Evolutionary conservation across 108 stramenopile genomes (phyloP).

Genomic region (Cyclostephanos tholiformis): DNA sequence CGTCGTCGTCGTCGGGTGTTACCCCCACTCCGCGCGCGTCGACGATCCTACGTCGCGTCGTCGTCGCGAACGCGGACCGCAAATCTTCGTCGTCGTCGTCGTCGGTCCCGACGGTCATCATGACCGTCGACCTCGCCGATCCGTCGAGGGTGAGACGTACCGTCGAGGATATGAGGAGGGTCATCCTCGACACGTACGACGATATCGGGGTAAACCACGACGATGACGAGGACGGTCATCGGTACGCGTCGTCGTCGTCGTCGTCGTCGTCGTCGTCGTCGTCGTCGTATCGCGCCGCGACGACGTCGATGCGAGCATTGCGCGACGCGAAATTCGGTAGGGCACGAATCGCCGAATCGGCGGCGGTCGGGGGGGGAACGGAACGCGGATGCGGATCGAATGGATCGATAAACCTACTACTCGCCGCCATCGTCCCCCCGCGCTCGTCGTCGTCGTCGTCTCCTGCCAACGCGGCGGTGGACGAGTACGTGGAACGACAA

Average conservation of each 20-base stretch:
- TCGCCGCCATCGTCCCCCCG: conserved; percentile 32
- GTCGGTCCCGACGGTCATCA: neutral
- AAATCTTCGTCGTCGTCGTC: conserved; percentile 12
- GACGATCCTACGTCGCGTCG: neutral
- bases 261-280: conserved; percentile 19
- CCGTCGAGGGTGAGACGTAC: conserved; percentile 51
- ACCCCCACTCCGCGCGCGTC: no score
- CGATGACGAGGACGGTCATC: conserved; percentile 43
- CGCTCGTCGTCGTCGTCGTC: neutral
- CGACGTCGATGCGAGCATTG: conserved; percentile 31
- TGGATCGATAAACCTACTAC: conserved; percentile 9
- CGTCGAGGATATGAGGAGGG: conserved; percentile 11
- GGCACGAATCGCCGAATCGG: conserved; percentile 2
- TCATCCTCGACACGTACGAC: conserved; percentile 17
- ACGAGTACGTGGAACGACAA: conserved; percentile 61
- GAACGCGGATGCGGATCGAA: neutral
- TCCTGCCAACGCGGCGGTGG: conserved; percentile 9
- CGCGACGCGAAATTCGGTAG: conserved; percentile 25
- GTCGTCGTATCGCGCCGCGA: neutral
- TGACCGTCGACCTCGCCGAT: conserved; percentile 59
- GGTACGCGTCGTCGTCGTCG: conserved; percentile 57
- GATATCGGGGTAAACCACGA: conserved; percentile 18
- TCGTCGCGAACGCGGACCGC: no score
- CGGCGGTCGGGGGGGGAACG: conserved; percentile 15
- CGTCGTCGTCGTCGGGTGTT: no score